A percentile compares a stretch with the other conserved stretches of the same genome.
phyloP scores from a whole-genome alignment of 2,329 filamentous ascomycete species.

The Clonostachys sp. region DNA sequence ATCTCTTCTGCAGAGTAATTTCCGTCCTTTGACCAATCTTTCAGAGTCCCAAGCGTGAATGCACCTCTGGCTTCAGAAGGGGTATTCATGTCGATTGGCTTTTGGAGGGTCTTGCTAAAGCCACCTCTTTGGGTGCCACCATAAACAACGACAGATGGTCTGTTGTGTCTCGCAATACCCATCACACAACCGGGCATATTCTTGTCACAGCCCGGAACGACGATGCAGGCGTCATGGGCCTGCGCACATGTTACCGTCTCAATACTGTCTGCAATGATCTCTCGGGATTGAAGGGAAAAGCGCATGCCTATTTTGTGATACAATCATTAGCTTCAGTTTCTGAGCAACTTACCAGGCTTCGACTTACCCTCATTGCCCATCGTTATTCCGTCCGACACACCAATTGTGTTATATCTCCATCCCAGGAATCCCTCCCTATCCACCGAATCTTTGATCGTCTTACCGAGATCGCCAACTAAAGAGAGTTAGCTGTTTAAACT shows the following conservation, averaged over 20 bases:
- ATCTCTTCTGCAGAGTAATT: slow-evolving; percentile 70
- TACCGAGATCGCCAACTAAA: slow-evolving; percentile 78
- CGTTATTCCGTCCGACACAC: slow-evolving; percentile 85
- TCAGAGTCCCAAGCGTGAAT: slow-evolving; percentile 71
- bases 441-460: slow-evolving; percentile 78
- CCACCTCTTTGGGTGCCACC: slow-evolving; percentile 87
- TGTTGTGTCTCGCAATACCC: slow-evolving; percentile 86
- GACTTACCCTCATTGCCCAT: slow-evolving; percentile 82
- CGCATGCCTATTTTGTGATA: slow-evolving; percentile 65
- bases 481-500: not conserved
- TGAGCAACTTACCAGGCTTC: not conserved
- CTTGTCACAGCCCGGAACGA: slow-evolving; percentile 93
- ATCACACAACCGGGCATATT: slow-evolving; percentile 95
- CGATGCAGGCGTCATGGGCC: slow-evolving; percentile 88
- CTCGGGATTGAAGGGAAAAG: slow-evolving; percentile 84
- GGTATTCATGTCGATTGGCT: slow-evolving; percentile 80
- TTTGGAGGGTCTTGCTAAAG: slow-evolving; percentile 71
- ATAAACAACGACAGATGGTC: slow-evolving; percentile 93
- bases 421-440: slow-evolving; percentile 81
- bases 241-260: slow-evolving; percentile 92
- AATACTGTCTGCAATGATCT: slow-evolving; percentile 91
- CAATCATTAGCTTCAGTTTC: not conserved
- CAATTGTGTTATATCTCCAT: slow-evolving; percentile 92
- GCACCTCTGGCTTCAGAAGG: slow-evolving; percentile 88
- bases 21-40: slow-evolving; percentile 59